phyloP scores from a whole-genome alignment of 345 rosid species.

The Arabis hirsuta region DNA sequence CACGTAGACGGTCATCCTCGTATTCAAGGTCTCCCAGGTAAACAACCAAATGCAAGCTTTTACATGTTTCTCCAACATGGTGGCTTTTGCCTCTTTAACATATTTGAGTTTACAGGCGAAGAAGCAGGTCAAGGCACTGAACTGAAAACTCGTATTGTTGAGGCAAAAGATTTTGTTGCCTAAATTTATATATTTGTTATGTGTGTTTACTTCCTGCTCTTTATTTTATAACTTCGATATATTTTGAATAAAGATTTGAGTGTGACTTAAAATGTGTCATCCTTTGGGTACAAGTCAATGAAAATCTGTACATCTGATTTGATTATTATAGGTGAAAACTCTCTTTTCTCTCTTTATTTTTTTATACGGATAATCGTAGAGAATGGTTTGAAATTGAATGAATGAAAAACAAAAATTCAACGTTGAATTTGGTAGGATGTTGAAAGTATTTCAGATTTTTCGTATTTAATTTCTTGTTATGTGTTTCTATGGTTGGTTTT shows the following conservation, averaged over 20 bases:
- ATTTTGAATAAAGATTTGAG: constrained; percentile 12
- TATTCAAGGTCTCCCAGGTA: constrained; percentile 80
- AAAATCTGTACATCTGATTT: not conserved
- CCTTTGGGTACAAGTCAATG: too few species aligned
- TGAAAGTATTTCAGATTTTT: not conserved
- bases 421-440: constrained; percentile 22
- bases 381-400: constrained; percentile 3
- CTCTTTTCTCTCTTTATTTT: not conserved
- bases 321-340: constrained; percentile 19
- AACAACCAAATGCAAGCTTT: constrained; percentile 12
- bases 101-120: constrained; percentile 51
- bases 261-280: constrained; percentile 2
- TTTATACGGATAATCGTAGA: not conserved
- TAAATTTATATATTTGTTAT: not conserved
- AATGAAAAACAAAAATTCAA: not conserved
- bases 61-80: not conserved
- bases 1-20: constrained; percentile 49
- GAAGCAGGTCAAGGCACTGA: constrained; percentile 73
- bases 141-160: not conserved
- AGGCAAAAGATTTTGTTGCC: constrained; percentile 11
- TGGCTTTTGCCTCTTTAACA: constrained; percentile 2
- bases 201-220: not conserved
- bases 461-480: not conserved
- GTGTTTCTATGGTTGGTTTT: not conserved
- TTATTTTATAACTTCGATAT: not conserved